Evolutionary conservation across 1,139 yeast species (phyloP).

Genomic region (Suhomyces ambrosiae): DNA sequence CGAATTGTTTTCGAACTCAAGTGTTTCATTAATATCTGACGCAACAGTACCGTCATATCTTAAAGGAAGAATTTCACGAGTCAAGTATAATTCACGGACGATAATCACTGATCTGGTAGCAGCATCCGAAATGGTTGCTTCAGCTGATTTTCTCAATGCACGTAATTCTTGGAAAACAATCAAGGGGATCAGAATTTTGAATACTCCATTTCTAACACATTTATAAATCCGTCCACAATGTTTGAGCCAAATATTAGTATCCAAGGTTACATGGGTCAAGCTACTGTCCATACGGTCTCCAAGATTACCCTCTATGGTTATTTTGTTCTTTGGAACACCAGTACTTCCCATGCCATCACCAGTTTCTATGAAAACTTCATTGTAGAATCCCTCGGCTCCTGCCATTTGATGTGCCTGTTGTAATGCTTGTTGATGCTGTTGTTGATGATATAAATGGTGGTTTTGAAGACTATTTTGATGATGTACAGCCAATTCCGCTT

Average conservation of each 20-base stretch:
- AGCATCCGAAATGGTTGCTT: constrained; percentile 75
- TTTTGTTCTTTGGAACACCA: constrained; percentile 6
- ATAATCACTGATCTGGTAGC: constrained; percentile 80
- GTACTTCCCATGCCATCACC: constrained; percentile 4
- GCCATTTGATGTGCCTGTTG: constrained; percentile 14
- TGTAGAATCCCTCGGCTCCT: constrained; percentile 28
- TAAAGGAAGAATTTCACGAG: constrained; percentile 52
- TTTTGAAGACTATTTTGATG: constrained; percentile 16
- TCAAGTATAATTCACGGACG: constrained; percentile 64
- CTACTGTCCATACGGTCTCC: constrained; percentile 56
- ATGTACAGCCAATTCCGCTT: constrained; percentile 7
- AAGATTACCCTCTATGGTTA: constrained; percentile 38
- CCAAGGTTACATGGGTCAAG: constrained; percentile 64
- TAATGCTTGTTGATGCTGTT: constrained; percentile 21
- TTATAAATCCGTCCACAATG: constrained; percentile 78
- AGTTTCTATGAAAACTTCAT: constrained; percentile 24
- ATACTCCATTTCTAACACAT: constrained; percentile 61
- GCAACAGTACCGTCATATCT: constrained; percentile 62
- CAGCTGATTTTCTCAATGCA: constrained; percentile 71
- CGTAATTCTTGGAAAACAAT: constrained; percentile 79
- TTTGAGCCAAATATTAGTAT: constrained; percentile 79
- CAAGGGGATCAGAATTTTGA: constrained; percentile 63
- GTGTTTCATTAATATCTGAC: constrained; percentile 54
- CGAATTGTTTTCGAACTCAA: constrained; percentile 65
- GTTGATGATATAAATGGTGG: constrained; percentile 22